A percentile compares a stretch with the other conserved stretches of the same genome.
Evolutionary conservation across 2,329 filamentous ascomycete species (phyloP).

Genomic region (Dothideomycetidae sp.): DNA sequence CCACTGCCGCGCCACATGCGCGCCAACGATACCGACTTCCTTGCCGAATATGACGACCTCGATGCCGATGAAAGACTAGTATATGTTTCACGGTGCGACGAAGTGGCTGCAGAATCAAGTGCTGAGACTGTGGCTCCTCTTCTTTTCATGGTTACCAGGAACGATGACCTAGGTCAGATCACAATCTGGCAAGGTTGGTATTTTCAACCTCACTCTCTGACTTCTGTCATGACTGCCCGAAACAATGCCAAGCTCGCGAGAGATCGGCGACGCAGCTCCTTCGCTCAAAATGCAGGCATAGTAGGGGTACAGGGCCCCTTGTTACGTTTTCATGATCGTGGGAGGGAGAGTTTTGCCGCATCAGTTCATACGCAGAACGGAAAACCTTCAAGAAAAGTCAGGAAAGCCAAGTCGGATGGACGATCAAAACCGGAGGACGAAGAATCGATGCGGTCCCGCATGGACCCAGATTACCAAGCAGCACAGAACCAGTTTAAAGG

Average conservation of each 20-base stretch:
- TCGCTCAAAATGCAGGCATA: conserved; percentile 44
- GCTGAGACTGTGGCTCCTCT: conserved; percentile 30
- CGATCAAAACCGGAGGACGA: conserved; percentile 25
- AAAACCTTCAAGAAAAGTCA: conserved; percentile 10
- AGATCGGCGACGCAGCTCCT: conserved; percentile 50
- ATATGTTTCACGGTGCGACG: conserved; percentile 57
- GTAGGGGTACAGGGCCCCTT: conserved; percentile 63
- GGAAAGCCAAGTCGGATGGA: conserved; percentile 12
- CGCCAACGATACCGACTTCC: conserved; percentile 11
- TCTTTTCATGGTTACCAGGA: conserved; percentile 66
- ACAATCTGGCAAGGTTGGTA: conserved; percentile 78
- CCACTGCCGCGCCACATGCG: conserved; percentile 9
- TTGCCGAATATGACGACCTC: conserved; percentile 46
- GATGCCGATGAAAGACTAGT: conserved; percentile 69
- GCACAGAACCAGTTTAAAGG: conserved; percentile 39
- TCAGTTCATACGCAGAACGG: conserved; percentile 23
- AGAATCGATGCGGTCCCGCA: conserved; percentile 33
- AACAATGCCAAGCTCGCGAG: conserved; percentile 27
- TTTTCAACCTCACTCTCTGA: conserved; percentile 48
- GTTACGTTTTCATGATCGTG: conserved; percentile 42
- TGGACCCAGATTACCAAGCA: conserved; percentile 34
- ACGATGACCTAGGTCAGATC: conserved; percentile 60
- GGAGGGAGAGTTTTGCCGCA: conserved; percentile 64
- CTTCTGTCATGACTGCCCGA: conserved; percentile 27
- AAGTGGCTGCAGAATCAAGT: conserved; percentile 37